Base-by-base conservation (phyloP, 305 asterid genomes). In the Ajuga reptans region DNA sequence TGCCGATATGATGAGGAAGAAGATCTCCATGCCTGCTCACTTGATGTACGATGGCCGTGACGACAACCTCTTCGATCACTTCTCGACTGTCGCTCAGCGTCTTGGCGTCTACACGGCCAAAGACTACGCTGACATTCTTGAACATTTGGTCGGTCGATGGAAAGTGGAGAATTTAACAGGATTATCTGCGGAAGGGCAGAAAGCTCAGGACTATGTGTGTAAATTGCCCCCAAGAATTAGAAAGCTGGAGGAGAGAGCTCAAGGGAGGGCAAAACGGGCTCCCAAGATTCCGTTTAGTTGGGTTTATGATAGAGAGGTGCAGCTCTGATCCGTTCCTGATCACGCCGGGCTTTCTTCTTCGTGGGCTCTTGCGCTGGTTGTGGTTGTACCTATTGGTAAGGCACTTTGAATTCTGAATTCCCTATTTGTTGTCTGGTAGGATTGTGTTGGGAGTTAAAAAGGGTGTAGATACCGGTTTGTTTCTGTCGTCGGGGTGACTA, bases 11-110 rank as follows among this genome's bases (percentile, higher is more conserved):
- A 83, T 83, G 85, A 83, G 75, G 75, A 83, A 83, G 74, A 83
- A 79, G 64, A 79, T 83, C 72, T 74, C 82, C 0, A 83, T 83
- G 88, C 88, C 88, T 0, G 88, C 84, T 9, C 84, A 81, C 82
- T 70, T 83, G 51, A 81, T 83, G 88, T 78, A 79, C 14, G 85
- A 83, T 43, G 85, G 88, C 21, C 66, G 61, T 6, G 85, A 81
- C 4, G 84, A 81, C 18, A 81, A 69, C 61, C 88, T 81, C 45
- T 84, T 84, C 52, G 83, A 81, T 6, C 72, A 84, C 49, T 84
- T 78, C 47, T 84, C 88, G 0, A 61, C 83, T n/a, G 88, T 84
- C 1, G 88, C 86, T 21, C 86, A 81, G 27, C 77, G 84, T 1
- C 82, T 81, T 3, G 82, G 84, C 4, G 81, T 81, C 29, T 83